These are phyloP conservation scores for Protea cynaroides DNA, from an alignment of 164 flowering plant species.

Conservation along the genomic window DNA sequence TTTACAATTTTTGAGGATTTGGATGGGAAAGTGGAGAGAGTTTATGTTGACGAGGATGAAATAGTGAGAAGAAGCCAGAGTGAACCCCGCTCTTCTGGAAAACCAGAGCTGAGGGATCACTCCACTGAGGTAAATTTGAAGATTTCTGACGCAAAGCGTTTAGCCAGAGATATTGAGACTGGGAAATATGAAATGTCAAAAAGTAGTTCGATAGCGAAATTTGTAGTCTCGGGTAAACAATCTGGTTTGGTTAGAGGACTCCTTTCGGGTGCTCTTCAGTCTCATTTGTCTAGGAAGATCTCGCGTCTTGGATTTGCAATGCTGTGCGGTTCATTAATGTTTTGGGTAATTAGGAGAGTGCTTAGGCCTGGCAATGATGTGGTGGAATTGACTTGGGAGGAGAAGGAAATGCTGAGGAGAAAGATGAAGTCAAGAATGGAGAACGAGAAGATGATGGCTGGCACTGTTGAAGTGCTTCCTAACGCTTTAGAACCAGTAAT, in stretches of 20 bases:
- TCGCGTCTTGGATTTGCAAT: constrained; percentile 35
- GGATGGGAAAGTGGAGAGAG: constrained; percentile 49
- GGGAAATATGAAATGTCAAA: constrained; percentile 49
- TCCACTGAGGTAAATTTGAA: constrained; percentile 32
- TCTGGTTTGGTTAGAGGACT: constrained; percentile 23
- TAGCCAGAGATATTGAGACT: constrained; percentile 60
- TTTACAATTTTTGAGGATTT: constrained; percentile 55
- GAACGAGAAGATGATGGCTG: constrained; percentile 42
- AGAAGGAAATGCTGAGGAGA: constrained; percentile 81
- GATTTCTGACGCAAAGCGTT: constrained; percentile 38
- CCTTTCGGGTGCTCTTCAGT: constrained; percentile 19
- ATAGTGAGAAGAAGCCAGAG: constrained; percentile 41
- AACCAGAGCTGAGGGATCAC: constrained; percentile 23
- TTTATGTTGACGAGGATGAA: constrained; percentile 63
- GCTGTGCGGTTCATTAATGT: constrained; percentile 38
- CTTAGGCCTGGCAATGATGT: constrained; percentile 23
- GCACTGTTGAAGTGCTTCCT: constrained; percentile 50
- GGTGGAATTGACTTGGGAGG: constrained; percentile 34
- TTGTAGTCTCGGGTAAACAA: constrained; percentile 36
- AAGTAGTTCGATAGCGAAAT: constrained; percentile 61
- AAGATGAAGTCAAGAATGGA: constrained; percentile 58
- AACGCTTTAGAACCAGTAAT: constrained; percentile 16
- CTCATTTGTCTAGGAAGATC: constrained; percentile 23
- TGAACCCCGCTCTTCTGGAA: constrained; percentile 8
- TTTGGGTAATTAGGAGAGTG: constrained; percentile 41